Percentiles rank a stretch among this genome's conserved stretches.
Evolutionary conservation across 129 eudicot species (phyloP).

Genomic region (Escallonia rubra): DNA sequence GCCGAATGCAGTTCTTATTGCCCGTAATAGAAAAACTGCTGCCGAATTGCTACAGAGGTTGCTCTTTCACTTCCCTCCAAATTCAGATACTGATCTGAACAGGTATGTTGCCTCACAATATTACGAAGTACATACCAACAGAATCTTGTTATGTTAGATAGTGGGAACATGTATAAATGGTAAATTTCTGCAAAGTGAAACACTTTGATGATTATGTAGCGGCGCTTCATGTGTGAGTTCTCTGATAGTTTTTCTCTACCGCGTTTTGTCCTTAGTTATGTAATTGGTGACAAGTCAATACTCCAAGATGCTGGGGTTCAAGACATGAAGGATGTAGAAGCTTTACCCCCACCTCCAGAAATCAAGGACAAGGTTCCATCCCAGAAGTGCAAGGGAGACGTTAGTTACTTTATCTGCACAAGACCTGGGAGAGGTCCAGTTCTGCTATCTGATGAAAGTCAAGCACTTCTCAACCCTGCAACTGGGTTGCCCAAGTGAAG

Average conservation of each 20-base stretch:
- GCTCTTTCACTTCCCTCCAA: slow-evolving; percentile 87
- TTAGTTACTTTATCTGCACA: slow-evolving; percentile 94
- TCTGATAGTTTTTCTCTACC: not conserved
- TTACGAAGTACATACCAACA: too few relatives aligned
- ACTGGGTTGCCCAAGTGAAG: slow-evolving; percentile 86
- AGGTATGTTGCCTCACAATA: slow-evolving; percentile 34
- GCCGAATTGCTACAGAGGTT: slow-evolving; percentile 81
- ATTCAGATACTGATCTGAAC: slow-evolving; percentile 60
- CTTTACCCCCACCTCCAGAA: slow-evolving; percentile 79
- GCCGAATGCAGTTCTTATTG: slow-evolving; percentile 95
- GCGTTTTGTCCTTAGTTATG: slow-evolving; percentile 35
- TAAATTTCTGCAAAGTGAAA: too few relatives aligned
- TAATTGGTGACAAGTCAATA: slow-evolving; percentile 85
- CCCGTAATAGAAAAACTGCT: slow-evolving; percentile 83
- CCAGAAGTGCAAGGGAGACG: slow-evolving; percentile 70
- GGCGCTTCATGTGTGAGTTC: not conserved
- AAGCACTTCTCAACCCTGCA: slow-evolving; percentile 68
- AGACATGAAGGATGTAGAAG: slow-evolving; percentile 68
- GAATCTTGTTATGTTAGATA: too few relatives aligned
- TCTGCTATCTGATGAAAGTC: slow-evolving; percentile 50
- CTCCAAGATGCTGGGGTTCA: slow-evolving; percentile 86
- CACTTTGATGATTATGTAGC: too few relatives aligned
- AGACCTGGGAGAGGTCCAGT: slow-evolving; percentile 95
- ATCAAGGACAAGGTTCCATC: slow-evolving; percentile 39
- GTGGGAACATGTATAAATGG: too few relatives aligned